Percentiles rank a stretch among this genome's conserved stretches.
These are phyloP conservation scores for Coccomyxa sp. DNA, from an alignment of 139 green algal species.

Conservation along the genomic window DNA sequence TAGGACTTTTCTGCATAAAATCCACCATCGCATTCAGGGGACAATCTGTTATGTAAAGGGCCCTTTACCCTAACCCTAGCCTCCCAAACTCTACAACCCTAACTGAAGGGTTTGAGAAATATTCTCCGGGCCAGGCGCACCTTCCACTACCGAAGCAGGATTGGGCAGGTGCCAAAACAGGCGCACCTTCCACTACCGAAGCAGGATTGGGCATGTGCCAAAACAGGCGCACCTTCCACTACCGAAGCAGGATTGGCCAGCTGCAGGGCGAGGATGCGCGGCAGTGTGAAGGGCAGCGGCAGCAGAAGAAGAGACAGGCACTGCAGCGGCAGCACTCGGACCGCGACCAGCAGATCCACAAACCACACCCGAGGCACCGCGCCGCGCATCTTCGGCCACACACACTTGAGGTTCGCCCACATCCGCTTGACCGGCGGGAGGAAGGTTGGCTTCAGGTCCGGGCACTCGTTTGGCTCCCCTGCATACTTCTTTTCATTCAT, in stretches of 20 bases:
- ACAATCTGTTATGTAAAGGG: too few relatives aligned
- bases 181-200: too few relatives aligned
- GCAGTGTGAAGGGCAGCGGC: slow-evolving; percentile 33
- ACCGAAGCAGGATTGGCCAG: slow-evolving; percentile 15
- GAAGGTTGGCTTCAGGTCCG: not conserved
- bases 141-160: too few relatives aligned
- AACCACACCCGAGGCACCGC: slow-evolving; percentile 6
- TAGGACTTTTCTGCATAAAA: too few relatives aligned
- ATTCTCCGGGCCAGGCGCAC: too few relatives aligned
- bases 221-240: slow-evolving; percentile 13
- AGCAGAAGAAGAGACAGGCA: slow-evolving; percentile 30
- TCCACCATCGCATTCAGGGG: too few relatives aligned
- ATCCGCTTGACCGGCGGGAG: not conserved
- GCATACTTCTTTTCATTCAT: not conserved
- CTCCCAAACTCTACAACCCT: too few relatives aligned
- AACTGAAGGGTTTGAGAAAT: too few relatives aligned
- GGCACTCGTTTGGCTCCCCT: not conserved
- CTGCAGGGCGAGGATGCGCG: slow-evolving; percentile 33
- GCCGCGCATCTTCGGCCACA: not conserved
- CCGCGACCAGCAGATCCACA: slow-evolving; percentile 39
- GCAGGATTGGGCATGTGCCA: too few relatives aligned
- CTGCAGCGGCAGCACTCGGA: slow-evolving; percentile 30
- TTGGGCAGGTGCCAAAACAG: too few relatives aligned
- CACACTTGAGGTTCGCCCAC: not conserved
- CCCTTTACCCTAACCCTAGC: too few relatives aligned